These are phyloP conservation scores for Boletus eberwhitei DNA, from an alignment of 768 basidiomycete species.

Conservation along the genomic window DNA sequence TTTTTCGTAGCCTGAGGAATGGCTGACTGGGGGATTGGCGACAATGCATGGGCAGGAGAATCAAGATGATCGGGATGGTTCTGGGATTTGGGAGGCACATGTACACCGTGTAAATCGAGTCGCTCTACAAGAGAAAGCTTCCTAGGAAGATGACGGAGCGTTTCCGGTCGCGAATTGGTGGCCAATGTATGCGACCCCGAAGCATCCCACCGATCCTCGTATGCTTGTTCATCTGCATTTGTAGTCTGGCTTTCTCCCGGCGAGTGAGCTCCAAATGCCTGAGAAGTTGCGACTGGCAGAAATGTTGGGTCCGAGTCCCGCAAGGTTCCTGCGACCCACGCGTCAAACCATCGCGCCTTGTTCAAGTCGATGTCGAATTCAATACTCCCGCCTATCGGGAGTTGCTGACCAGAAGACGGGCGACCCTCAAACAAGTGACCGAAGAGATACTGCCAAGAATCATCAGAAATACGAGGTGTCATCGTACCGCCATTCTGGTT, in stretches of 20 bases:
- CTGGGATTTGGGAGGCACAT: constrained; percentile 31
- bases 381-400: constrained; percentile 71
- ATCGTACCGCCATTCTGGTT: constrained; percentile 51
- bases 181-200: constrained; percentile 17
- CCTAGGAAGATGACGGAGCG: constrained; percentile 52
- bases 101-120: constrained; percentile 45
- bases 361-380: constrained; percentile 84
- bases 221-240: constrained; percentile 38
- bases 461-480: constrained; percentile 74
- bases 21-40: constrained; percentile 62
- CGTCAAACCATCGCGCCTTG: constrained; percentile 74
- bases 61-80: constrained; percentile 6
- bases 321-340: constrained; percentile 60
- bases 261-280: constrained; percentile 38
- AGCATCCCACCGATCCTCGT: constrained; percentile 34
- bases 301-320: constrained; percentile 41
- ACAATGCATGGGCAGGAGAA: constrained; percentile 38
- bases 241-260: constrained; percentile 54
- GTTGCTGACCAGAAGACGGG: constrained; percentile 32
- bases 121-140: constrained; percentile 70
- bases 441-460: constrained; percentile 75
- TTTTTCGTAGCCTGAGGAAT: constrained; percentile 51
- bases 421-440: constrained; percentile 51
- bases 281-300: constrained; percentile 36
- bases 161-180: constrained; percentile 23